phyloP scores from a whole-genome alignment of 306 rosid species.

The Dicorynia guianensis region DNA sequence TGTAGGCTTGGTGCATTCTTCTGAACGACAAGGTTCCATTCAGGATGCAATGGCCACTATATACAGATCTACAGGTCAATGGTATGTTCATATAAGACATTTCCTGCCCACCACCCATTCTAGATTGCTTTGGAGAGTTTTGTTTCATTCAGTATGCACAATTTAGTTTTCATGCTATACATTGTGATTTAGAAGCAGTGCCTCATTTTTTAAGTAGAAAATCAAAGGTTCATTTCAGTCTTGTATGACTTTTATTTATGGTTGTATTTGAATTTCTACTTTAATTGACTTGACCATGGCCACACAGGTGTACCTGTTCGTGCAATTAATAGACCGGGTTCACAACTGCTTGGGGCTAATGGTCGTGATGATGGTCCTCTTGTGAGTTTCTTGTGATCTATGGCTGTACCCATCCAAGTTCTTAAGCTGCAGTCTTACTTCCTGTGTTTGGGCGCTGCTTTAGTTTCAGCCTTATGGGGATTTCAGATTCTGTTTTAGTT shows the following conservation, averaged over 20 bases:
- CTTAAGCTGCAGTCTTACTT: constrained; percentile 4
- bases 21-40: constrained; percentile 93
- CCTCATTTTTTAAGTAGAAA: background rate
- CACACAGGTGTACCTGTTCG: constrained; percentile 83
- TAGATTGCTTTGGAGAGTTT: constrained; percentile 3
- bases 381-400: constrained; percentile 65
- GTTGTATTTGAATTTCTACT: constrained; percentile 17
- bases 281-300: constrained; percentile 28
- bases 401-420: constrained; percentile 1
- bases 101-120: background rate
- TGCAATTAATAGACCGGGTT: constrained; percentile 88
- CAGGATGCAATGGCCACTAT: constrained; percentile 99
- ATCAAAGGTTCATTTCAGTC: background rate
- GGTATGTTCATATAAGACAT: constrained; percentile 58
- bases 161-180: constrained; percentile 25
- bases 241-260: constrained; percentile 10
- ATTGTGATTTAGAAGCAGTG: background rate
- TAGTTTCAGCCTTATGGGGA: background rate
- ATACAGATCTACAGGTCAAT: constrained; percentile 88
- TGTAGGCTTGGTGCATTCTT: constrained; percentile 99
- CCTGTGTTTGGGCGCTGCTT: constrained; percentile 8
- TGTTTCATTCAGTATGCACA: constrained; percentile 13
- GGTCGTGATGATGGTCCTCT: constrained; percentile 99
- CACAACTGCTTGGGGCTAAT: constrained; percentile 93
- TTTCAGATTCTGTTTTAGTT: constrained; percentile 30